Evolutionary conservation across 2,329 filamentous ascomycete species (phyloP).

Genomic region (Sarocladiaceae sp.): DNA sequence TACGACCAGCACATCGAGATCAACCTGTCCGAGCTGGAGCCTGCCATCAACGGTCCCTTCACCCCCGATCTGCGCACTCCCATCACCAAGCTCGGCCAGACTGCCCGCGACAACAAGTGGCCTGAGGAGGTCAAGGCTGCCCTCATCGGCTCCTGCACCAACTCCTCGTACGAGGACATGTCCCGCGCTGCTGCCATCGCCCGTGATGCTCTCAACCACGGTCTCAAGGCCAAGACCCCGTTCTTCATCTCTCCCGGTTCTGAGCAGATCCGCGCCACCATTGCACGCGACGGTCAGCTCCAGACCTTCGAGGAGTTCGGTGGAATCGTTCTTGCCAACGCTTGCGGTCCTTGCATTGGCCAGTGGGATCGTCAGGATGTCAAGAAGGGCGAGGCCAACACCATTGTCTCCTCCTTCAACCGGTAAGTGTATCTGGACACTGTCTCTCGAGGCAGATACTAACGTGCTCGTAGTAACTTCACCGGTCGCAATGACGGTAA

Average conservation of each 20-base stretch:
- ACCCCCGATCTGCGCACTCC: constrained; percentile 96
- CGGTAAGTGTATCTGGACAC: too few species aligned
- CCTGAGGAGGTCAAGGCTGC: constrained; percentile 94
- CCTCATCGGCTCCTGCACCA: constrained; percentile 97
- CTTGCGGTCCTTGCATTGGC: constrained; percentile 86
- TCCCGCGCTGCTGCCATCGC: constrained; percentile 86
- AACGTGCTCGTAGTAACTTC: constrained; percentile 64
- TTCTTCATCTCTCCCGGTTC: constrained; percentile 96
- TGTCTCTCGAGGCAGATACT: too few species aligned
- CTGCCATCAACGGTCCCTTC: constrained; percentile 94
- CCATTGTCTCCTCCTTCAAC: constrained; percentile 98
- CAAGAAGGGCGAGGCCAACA: constrained; percentile 92
- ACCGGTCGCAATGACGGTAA: constrained; percentile 96
- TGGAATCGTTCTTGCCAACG: constrained; percentile 89
- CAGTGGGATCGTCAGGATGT: constrained; percentile 95
- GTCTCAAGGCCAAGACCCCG: constrained; percentile 84
- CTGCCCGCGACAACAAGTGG: constrained; percentile 92
- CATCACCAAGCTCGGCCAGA: constrained; percentile 94
- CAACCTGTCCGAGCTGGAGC: constrained; percentile 90
- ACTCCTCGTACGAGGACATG: constrained; percentile 85
- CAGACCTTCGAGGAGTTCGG: constrained; percentile 95
- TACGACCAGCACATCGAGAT: constrained; percentile 97
- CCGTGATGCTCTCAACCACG: constrained; percentile 83
- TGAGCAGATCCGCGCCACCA: constrained; percentile 93
- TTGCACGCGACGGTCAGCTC: constrained; percentile 83